Evolutionary conservation across 2,329 filamentous ascomycete genomes (phyloP), one percentile per base, ranked within the genome.

Genomic region (Fusarium coffeatum): DNA sequence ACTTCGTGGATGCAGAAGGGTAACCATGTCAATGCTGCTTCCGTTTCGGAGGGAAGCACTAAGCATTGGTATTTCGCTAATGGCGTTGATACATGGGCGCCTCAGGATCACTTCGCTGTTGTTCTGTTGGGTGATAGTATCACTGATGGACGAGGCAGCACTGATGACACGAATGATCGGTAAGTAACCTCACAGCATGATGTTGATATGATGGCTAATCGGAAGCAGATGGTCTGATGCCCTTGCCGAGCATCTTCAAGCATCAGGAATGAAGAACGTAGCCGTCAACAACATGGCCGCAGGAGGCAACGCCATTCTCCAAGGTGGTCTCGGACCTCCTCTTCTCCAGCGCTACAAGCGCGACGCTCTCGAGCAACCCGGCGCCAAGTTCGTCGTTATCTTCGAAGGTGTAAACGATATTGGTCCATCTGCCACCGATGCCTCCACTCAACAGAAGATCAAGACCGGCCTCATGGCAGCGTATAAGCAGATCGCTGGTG

Each of bases 241-340:
- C 8, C 67, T 69, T 25, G 42, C 67, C 4, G 37, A 57, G 2
- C n/a, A 55, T 18, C n/a, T 69, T 11, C 66, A 70, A 43, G 37
- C 32, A 1, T 69, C 66, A 6, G 53, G 45, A 4, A 11, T 55
- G 5, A 5, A 59, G 8, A 66, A 69, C 2, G 54, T 69, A 12
- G 67, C 67, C 2, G 63, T 69, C 23, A 69, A 69, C 27, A 69
- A 69, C 46, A 66, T 70, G 42, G 67, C 67, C 2, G 67, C 67
- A 1, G 67, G 67, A 11, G 67, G 67, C 3, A 69, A 69, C 12
- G 63, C 67, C 22, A 69, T 69, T 23, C 54, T 69, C 2, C 34
- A 54, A 11, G 67, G 67, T 2, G 67, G 67, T 6, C 62, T 69
- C 1, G 67, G 67, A 0, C 67, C 67, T 3, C 49, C 48, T 8